A percentile compares a stretch with the other conserved stretches of the same genome.
phyloP scores from a whole-genome alignment of 805 yeast genomes.

The Nakazawaea wickerhamii region DNA sequence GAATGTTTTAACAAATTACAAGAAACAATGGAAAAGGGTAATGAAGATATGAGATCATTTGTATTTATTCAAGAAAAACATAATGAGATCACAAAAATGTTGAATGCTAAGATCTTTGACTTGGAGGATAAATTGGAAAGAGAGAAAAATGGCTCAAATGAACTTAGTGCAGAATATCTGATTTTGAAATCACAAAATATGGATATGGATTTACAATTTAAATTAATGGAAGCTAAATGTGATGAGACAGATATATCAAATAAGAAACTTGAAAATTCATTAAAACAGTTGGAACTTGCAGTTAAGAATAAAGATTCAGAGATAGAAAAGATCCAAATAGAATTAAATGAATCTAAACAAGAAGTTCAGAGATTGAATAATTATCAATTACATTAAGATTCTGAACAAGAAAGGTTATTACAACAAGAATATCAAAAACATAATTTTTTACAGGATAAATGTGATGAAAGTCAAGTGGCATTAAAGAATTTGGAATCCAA shows the following conservation, averaged over 20 bases:
- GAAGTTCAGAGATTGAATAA: background rate
- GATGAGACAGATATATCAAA: too few relatives aligned
- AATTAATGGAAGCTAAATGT: too few relatives aligned
- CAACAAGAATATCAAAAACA: conserved; percentile 2
- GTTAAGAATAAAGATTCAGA: background rate
- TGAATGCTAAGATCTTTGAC: conserved; percentile 1
- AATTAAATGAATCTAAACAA: background rate
- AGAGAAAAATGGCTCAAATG: background rate
- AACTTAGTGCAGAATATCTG: background rate
- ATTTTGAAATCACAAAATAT: background rate
- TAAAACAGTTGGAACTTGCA: background rate
- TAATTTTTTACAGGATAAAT: background rate
- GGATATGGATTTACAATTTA: background rate
- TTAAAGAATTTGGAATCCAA: background rate
- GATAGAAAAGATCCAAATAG: background rate
- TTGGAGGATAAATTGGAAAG: background rate
- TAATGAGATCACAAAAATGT: conserved; percentile 2
- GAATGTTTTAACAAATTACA: background rate
- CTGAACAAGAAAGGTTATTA: background rate
- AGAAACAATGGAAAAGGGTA: conserved; percentile 7
- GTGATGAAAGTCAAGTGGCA: background rate
- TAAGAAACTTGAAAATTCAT: too few relatives aligned
- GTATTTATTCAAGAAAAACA: conserved; percentile 15
- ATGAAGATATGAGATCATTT: background rate
- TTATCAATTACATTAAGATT: background rate